These are phyloP conservation scores for Chrysanthemum lavandulifolium DNA, from an alignment of 129 eudicot genomes.

Conservation along the genomic window DNA sequence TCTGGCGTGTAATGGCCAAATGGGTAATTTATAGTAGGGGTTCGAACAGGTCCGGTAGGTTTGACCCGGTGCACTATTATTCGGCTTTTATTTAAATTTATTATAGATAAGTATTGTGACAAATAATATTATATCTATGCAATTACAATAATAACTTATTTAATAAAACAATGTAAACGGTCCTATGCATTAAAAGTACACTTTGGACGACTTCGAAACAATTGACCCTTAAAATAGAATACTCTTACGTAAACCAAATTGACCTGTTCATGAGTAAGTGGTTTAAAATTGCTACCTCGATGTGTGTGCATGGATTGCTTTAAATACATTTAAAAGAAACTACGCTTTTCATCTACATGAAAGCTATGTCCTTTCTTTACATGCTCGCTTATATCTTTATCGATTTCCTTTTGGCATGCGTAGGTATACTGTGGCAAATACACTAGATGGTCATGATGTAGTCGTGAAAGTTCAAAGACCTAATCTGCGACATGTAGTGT, in stretches of 20 bases:
- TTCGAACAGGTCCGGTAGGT: too few relatives aligned
- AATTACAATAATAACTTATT: not conserved
- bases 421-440: slow-evolving; percentile 87
- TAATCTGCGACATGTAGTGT: slow-evolving; percentile 75
- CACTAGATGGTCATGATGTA: slow-evolving; percentile 73
- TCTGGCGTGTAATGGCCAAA: too few relatives aligned
- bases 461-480: slow-evolving; percentile 99
- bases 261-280: slow-evolving; percentile 6
- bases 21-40: too few relatives aligned
- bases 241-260: not conserved
- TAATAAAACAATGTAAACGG: not conserved
- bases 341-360: not conserved
- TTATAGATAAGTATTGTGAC: too few relatives aligned
- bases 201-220: not conserved
- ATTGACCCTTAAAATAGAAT: not conserved
- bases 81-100: too few relatives aligned
- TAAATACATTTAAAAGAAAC: not conserved
- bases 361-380: slow-evolving; percentile 3
- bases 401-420: slow-evolving; percentile 4
- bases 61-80: too few relatives aligned
- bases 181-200: slow-evolving; percentile 1
- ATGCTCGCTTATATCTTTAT: slow-evolving; percentile 3
- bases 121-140: too few relatives aligned
- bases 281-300: not conserved
- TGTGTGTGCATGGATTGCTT: not conserved